Percentiles rank a stretch among this genome's conserved stretches.
Evolutionary conservation across 164 flowering plant species (phyloP).

Genomic region (Litsea cubeba): DNA sequence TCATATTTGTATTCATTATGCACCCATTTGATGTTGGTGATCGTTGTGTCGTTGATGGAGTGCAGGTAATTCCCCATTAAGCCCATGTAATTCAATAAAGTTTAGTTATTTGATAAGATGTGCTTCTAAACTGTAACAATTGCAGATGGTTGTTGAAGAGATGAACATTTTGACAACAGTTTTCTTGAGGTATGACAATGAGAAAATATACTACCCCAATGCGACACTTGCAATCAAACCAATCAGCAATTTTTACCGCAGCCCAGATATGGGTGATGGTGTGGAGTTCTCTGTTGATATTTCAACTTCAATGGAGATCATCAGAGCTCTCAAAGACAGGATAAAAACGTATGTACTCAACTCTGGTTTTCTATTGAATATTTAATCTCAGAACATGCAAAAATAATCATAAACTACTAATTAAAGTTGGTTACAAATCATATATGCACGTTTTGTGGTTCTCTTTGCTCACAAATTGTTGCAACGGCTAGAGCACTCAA

Average conservation of each 20-base stretch:
- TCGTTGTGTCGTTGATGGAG: constrained; percentile 89
- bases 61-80: constrained; percentile 48
- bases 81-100: neutral
- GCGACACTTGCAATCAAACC: constrained; percentile 61
- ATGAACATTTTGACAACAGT: constrained; percentile 80
- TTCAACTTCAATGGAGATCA: constrained; percentile 57
- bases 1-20: constrained; percentile 85
- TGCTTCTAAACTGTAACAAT: constrained; percentile 9
- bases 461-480: neutral
- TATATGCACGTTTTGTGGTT: neutral
- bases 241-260: constrained; percentile 81
- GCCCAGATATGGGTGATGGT: constrained; percentile 74
- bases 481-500: no score
- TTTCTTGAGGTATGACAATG: constrained; percentile 77
- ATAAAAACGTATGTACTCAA: constrained; percentile 49
- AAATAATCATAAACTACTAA: neutral
- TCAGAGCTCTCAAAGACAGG: constrained; percentile 51
- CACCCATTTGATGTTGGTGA: constrained; percentile 98
- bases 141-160: constrained; percentile 90
- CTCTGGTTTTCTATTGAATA: neutral
- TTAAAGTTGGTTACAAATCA: neutral
- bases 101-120: neutral
- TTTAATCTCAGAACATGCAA: neutral
- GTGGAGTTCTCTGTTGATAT: constrained; percentile 71
- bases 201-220: constrained; percentile 80